Evolutionary conservation across 2,329 filamentous ascomycete genomes (phyloP).

Genomic region (Pseudogymnoascus destructans): DNA sequence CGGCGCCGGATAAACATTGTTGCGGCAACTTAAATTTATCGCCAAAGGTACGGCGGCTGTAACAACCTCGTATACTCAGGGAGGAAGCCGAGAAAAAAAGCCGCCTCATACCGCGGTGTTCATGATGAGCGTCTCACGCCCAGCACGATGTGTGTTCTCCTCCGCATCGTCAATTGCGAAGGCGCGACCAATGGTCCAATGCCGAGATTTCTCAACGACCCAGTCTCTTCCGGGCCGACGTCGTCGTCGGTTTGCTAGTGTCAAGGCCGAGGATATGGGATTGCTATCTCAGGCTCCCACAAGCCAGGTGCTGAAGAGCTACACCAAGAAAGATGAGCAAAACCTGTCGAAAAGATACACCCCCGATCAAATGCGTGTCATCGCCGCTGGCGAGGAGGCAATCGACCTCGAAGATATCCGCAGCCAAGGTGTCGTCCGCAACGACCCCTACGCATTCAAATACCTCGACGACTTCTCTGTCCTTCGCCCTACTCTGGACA

Average conservation of each 20-base stretch:
- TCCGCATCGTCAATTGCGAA: constrained; percentile 30
- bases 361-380: constrained; percentile 64
- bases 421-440: constrained; percentile 56
- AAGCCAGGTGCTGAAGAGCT: constrained; percentile 43
- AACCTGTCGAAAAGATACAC: constrained; percentile 58
- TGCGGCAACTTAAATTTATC: constrained; percentile 4
- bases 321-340: constrained; percentile 52
- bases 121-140: constrained; percentile 35
- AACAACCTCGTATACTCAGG: constrained; percentile 6
- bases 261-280: constrained; percentile 27
- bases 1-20: constrained; percentile 2
- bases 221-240: constrained; percentile 27
- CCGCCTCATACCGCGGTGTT: not conserved
- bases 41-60: not conserved
- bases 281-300: constrained; percentile 20
- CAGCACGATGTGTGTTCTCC: constrained; percentile 38
- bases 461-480: constrained; percentile 76
- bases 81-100: constrained; percentile 6
- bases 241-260: constrained; percentile 29
- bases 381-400: constrained; percentile 67
- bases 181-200: constrained; percentile 30
- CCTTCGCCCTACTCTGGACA: constrained; percentile 67
- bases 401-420: constrained; percentile 64
- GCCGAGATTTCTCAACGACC: constrained; percentile 36
- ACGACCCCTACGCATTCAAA: constrained; percentile 56